Evolutionary conservation across 2,329 filamentous ascomycete genomes (phyloP), one percentile per base, ranked within the genome.

Genomic region (Paraconiothyrium brasiliense): DNA sequence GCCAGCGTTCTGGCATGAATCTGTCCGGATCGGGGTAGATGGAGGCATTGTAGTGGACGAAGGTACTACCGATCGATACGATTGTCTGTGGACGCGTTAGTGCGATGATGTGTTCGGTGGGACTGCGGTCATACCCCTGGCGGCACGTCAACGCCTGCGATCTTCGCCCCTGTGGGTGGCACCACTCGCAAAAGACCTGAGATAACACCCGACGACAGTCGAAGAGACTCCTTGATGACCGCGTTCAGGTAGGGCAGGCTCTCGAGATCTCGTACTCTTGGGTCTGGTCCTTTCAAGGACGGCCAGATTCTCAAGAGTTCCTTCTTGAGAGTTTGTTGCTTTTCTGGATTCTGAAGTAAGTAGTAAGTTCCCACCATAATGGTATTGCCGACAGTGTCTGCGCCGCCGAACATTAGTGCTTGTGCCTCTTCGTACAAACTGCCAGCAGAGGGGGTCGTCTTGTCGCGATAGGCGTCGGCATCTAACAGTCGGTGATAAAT

Each of bases 351-450:
- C 32, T 78, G 69, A 4, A 84, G 69, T 30, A 84, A 58, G 54
- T 83, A 72, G 60, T 77, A 83, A 1, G 74, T 74, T 0, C 81
- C 82, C 9, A 80, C 65, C 72, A 79, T 80, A 8, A 82, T 63
- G 1, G 81, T 75, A 44, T 79, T 80, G 0, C 76, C 82, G 6
- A 78, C 76, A 0, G 82, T 84, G 59, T 84, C 81, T 13, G 76
- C 76, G 14, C 82, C 83, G 8, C 77, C 83, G 63, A 84, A 83
- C 64, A 84, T 73, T 54, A 85, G 71, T 0, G 80, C 78, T 65
- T 80, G 78, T 1, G 77, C 78, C 71, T 84, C 83, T 20, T 84
- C 80, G 48, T 78, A 80, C 3, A 84, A 66, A 48, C 73, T 77
- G 1, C 64, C 71, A 6, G 71, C 55, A 3, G 67, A 71, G 5